Percentiles rank a stretch among this genome's conserved stretches.
These are phyloP conservation scores for Termitomyces eurrhizus DNA, from an alignment of 768 basidiomycete species.

Conservation along the genomic window DNA sequence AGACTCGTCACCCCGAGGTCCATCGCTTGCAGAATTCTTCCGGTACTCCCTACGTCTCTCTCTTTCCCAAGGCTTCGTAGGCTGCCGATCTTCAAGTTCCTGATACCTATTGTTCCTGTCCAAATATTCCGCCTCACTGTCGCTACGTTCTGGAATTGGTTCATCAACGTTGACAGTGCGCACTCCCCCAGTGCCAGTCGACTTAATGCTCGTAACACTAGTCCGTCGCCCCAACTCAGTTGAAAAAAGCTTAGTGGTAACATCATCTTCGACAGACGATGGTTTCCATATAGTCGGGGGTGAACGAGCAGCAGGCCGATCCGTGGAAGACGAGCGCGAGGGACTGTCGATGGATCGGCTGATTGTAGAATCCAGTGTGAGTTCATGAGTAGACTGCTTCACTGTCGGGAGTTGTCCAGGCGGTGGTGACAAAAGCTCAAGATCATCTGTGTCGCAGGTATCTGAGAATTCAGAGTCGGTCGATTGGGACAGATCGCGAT, in stretches of 20 bases:
- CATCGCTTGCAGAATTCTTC: conserved; percentile 18
- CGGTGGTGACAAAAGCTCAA: conserved; percentile 17
- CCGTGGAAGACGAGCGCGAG: conserved; percentile 20
- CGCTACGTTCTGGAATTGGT: conserved; percentile 33
- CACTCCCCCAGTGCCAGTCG: conserved; percentile 35
- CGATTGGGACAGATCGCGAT: neutral
- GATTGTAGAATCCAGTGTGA: conserved; percentile 1
- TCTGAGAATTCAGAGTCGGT: conserved; percentile 4
- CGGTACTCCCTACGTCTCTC: conserved; percentile 19
- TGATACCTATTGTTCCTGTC: conserved; percentile 3
- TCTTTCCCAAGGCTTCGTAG: conserved; percentile 16
- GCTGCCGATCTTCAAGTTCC: conserved; percentile 10
- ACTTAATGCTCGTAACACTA: conserved; percentile 48
- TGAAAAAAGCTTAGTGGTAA: conserved; percentile 35
- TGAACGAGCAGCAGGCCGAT: conserved; percentile 29
- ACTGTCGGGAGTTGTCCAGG: conserved; percentile 14
- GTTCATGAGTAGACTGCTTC: neutral
- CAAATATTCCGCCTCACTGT: conserved; percentile 18
- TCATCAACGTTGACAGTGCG: conserved; percentile 38
- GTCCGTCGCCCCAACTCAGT: conserved; percentile 37
- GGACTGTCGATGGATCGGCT: conserved; percentile 12
- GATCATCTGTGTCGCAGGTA: conserved; percentile 19
- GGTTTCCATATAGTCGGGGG: conserved; percentile 48
- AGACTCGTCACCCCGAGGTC: conserved; percentile 13
- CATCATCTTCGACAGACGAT: conserved; percentile 41